phyloP scores from a whole-genome alignment of 73 alveolate genomes.

The Paramecium sonneborni region DNA sequence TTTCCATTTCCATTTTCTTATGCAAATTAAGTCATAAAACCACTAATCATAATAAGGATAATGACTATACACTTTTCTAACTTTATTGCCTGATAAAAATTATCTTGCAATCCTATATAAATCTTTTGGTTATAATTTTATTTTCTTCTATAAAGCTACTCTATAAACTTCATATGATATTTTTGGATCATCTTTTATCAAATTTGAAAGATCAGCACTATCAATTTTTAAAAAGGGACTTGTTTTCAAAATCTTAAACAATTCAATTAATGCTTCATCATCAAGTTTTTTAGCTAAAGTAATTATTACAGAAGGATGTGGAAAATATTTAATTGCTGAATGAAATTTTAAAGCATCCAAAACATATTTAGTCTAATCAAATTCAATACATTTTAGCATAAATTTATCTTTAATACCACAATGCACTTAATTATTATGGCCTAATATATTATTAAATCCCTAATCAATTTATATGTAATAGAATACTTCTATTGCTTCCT shows the following conservation, averaged over 20 bases:
- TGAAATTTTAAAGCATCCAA: neutral
- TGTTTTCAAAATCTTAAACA: neutral
- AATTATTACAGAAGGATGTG: neutral
- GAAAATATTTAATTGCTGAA: neutral
- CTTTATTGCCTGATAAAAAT: neutral
- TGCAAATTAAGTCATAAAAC: slow-evolving; percentile 29
- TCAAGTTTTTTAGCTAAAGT: neutral
- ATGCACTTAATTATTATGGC: slow-evolving; percentile 4
- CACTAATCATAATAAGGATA: neutral
- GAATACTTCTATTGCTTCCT: slow-evolving; percentile 16
- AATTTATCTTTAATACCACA: neutral
- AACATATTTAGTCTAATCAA: neutral
- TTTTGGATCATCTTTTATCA: slow-evolving; percentile 2
- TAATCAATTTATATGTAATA: neutral
- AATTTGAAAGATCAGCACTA: neutral
- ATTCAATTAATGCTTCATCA: neutral
- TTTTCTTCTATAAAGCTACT: neutral
- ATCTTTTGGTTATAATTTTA: slow-evolving; percentile 2
- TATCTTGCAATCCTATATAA: slow-evolving; percentile 24
- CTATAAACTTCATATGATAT: neutral
- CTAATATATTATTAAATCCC: slow-evolving; percentile 1
- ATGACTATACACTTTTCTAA: neutral
- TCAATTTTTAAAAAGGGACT: neutral
- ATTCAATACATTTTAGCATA: slow-evolving; percentile 6
- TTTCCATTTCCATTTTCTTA: neutral